phyloP scores from a whole-genome alignment of 1,284 basidiomycete species.

The Melanopsichium pennsylvanicum region DNA sequence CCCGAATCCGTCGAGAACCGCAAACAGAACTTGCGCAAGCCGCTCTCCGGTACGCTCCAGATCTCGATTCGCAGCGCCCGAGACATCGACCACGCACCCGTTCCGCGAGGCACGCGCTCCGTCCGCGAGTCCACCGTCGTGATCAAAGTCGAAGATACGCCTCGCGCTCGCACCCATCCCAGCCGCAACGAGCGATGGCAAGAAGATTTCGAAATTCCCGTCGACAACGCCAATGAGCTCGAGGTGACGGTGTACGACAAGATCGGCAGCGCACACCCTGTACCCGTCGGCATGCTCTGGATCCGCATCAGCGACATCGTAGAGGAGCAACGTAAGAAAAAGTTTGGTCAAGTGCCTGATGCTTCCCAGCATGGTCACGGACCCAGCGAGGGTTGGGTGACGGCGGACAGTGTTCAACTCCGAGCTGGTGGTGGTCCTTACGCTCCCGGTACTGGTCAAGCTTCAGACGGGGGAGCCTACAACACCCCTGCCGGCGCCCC shows the following conservation, averaged over 20 bases:
- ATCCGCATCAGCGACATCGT: conserved; percentile 92
- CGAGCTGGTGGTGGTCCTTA: conserved; percentile 23
- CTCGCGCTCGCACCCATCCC: conserved; percentile 88
- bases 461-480: conserved; percentile 39
- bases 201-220: conserved; percentile 93
- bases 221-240: conserved; percentile 98
- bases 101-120: conserved; percentile 67
- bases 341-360: conserved; percentile 73
- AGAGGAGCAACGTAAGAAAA: conserved; percentile 91
- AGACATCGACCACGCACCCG: conserved; percentile 92
- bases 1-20: conserved; percentile 72
- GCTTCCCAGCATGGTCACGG: conserved; percentile 46
- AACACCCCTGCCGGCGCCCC: conserved; percentile 50
- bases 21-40: conserved; percentile 89
- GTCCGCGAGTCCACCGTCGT: conserved; percentile 83
- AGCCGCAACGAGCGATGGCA: conserved; percentile 95
- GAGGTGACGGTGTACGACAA: conserved; percentile 97
- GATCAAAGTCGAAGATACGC: conserved; percentile 94
- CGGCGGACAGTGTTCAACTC: conserved; percentile 58
- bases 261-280: conserved; percentile 76
- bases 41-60: conserved; percentile 89
- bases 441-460: conserved; percentile 12
- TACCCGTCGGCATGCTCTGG: conserved; percentile 96
- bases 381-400: conserved; percentile 63
- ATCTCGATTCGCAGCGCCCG: conserved; percentile 87